Evolutionary conservation across 192 early-diverging fungal genomes (phyloP), one percentile per base, ranked within the genome.

Genomic region (Coemansia sp.): DNA sequence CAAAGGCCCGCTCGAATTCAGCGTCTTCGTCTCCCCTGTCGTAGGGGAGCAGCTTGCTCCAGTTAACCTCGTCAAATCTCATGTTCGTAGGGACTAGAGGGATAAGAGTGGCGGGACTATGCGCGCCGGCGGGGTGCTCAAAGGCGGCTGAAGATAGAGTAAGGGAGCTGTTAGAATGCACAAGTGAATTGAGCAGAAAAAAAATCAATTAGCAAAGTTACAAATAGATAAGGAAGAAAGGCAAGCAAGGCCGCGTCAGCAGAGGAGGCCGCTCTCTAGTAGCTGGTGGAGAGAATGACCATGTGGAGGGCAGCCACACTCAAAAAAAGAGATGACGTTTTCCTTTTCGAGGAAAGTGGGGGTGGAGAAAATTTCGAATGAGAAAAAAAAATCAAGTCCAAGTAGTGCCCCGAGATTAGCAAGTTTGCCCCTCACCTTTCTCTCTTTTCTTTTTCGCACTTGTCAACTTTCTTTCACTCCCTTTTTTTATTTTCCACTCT

Each of bases 1-100:
- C 53, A 21, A 83, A 72, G 17, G 62, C 75, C 12, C 61, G 72
- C 67, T 72, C 73, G 44, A 70, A 83, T 48, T 77, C 72, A 5
- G 66, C 69, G 46, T 70, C 66, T 66, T 83, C 80, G 48, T 74
- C 65, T n/a, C 72, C 80, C 12, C 69, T 39, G 73, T 46, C 48
- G 69, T 83, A 83, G 32, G 80, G 80, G 59, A 83, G 75, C 58
- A 65, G 51, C 59, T 41, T 42, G 66, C 66, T 73, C 80, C 80
- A 83, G 65, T 83, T 72, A 21, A 77, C 69, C 48, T 83, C 75
- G 32, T 77, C 72, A 63, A 77, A 64, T 38, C 72, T 70, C 80
- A 83, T 83, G 44, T 53, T 72, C 68, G 39, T 44, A 32, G 37
- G 17, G 32, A 25, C 62, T 23, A 41, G 34, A 39, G 11, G 27